A percentile compares a stretch with the other conserved stretches of the same genome.
Evolutionary conservation across 371 early-diverging fungal genomes (phyloP).

Genomic region (Smittium mucronatum): DNA sequence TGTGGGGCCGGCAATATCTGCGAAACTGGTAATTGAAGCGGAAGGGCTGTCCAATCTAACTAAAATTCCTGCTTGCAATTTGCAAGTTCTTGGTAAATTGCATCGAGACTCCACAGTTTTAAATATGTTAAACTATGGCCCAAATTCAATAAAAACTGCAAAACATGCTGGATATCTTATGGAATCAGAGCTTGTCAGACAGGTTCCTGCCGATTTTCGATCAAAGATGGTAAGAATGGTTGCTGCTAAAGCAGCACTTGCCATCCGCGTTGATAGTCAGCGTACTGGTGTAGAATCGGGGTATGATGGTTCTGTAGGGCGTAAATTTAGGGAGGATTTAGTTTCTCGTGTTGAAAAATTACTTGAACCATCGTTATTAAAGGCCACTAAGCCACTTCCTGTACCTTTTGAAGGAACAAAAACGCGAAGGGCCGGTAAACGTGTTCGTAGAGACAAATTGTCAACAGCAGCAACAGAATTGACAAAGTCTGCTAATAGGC

Average conservation of each 20-base stretch:
- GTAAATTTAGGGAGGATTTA: slow-evolving; percentile 59
- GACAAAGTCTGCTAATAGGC: slow-evolving; percentile 74
- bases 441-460: slow-evolving; percentile 74
- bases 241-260: slow-evolving; percentile 72
- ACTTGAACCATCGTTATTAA: slow-evolving; percentile 75
- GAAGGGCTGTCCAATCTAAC: slow-evolving; percentile 78
- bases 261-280: slow-evolving; percentile 76
- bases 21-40: slow-evolving; percentile 79
- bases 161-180: slow-evolving; percentile 72
- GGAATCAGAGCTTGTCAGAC: slow-evolving; percentile 52
- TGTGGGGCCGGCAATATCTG: slow-evolving; percentile 77
- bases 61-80: slow-evolving; percentile 85
- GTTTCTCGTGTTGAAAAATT: slow-evolving; percentile 73
- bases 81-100: slow-evolving; percentile 47
- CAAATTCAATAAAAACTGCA: slow-evolving; percentile 56
- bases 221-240: slow-evolving; percentile 57
- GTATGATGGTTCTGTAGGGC: slow-evolving; percentile 6
- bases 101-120: slow-evolving; percentile 40
- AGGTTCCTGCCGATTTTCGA: slow-evolving; percentile 59
- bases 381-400: slow-evolving; percentile 75
- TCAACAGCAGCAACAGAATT: slow-evolving; percentile 76
- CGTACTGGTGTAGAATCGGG: background rate
- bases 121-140: slow-evolving; percentile 33
- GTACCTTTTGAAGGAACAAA: slow-evolving; percentile 84
- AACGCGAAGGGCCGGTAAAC: slow-evolving; percentile 78